Conservation (phyloP, 2,329 filamentous ascomycete species). For the Fusarium chuoi region DNA sequence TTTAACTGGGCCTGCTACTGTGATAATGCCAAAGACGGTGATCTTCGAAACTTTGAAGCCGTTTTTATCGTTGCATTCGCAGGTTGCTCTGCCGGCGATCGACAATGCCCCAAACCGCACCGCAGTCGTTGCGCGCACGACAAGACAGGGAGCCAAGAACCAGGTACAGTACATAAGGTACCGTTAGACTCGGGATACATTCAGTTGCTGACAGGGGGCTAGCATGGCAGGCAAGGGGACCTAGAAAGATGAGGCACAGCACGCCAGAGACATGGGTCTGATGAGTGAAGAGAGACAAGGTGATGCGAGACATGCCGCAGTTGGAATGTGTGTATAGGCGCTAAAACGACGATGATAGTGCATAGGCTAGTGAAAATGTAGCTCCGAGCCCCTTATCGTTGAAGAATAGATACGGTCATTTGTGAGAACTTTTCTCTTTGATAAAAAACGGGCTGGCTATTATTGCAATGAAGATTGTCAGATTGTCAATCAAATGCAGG, state of each 20-base stretch:
- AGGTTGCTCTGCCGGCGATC: slow-evolving; percentile 24
- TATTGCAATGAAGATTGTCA: neutral
- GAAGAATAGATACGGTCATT: neutral
- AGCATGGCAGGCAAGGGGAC: slow-evolving; percentile 35
- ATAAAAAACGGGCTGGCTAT: slow-evolving; percentile 5
- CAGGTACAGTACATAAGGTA: slow-evolving; percentile 9
- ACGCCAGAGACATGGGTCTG: slow-evolving; percentile 39
- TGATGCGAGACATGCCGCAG: slow-evolving; percentile 41
- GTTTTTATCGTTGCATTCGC: slow-evolving; percentile 23
- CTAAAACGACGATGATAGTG: neutral
- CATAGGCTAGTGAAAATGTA: neutral
- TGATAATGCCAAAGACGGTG: slow-evolving; percentile 17
- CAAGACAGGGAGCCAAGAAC: slow-evolving; percentile 25
- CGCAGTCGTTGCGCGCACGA: slow-evolving; percentile 19
- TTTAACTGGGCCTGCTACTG: slow-evolving; percentile 7
- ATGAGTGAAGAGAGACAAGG: slow-evolving; percentile 19
- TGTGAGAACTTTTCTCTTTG: neutral
- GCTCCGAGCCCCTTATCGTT: neutral
- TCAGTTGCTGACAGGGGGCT: slow-evolving; percentile 14
- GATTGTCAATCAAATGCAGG: slow-evolving; percentile 1
- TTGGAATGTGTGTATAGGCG: slow-evolving; percentile 14
- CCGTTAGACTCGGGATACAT: slow-evolving; percentile 19
- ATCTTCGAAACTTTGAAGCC: slow-evolving; percentile 24
- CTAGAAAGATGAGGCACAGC: slow-evolving; percentile 33
- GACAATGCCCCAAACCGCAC: slow-evolving; percentile 15